Evolutionary conservation across 148 eudicot genomes (phyloP), one percentile per base, ranked within the genome.

Genomic region (Nyssa sinensis): DNA sequence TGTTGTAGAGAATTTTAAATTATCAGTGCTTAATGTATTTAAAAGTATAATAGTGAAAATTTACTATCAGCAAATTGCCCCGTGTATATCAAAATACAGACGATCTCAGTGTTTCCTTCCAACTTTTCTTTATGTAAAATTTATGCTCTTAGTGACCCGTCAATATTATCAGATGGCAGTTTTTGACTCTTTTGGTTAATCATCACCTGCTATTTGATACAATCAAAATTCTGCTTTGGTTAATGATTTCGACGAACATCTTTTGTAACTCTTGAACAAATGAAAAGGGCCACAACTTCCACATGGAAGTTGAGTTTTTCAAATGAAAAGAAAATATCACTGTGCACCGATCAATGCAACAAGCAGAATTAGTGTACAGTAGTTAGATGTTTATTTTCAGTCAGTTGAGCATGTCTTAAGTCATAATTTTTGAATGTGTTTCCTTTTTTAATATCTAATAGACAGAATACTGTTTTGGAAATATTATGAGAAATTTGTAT

Each of bases 401-500:
- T 51, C 53, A 34, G 31, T 64, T 64, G 37, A 47, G 31, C 51
- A 51, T 70, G 67, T 21, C 1, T 30, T 19, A 55, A 21, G 51
- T n/a, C 55, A 53, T 62, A 29, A 25, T 65, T 30, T n/a, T 41
- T 72, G 25, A 29, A n/a, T 59, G 4, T 24, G 21, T 29, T 31
- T 51, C 24, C 47, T 67, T 53, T 65, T 71, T 55, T 12, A 5
- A 71, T 28, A 58, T 35, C 62, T 66, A 70, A 64, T 77, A 62
- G 34, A n/a, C 34, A 70, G 35, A 25, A 68, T 64, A 74, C 58
- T 33, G 13, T 72, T 53, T 67, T 84, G 66, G 74, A 80, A 81
- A 84, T 79, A 79, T 79, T 86, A 82, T 90, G 87, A 95, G 88
- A 90, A 92, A 84, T 83, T 84, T 87, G 80, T 89, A 60, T 90